These are phyloP conservation scores for Jamesozyma rosinii DNA, from an alignment of 805 yeast genomes.

Conservation along the genomic window DNA sequence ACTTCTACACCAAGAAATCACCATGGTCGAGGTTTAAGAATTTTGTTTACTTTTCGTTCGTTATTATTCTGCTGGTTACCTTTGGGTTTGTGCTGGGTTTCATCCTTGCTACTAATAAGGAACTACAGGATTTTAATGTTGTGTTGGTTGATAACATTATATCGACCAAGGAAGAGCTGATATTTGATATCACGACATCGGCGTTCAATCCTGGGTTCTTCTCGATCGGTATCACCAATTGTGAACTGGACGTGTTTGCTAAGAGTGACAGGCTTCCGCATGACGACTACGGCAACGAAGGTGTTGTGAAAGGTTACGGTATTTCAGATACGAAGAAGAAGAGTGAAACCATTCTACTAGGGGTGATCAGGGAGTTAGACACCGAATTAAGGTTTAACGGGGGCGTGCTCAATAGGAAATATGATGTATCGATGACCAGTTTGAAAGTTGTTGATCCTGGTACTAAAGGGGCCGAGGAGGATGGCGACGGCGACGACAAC, in stretches of 20 bases:
- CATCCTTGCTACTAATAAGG: slow-evolving; percentile 76
- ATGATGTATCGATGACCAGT: slow-evolving; percentile 53
- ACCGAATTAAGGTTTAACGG: slow-evolving; percentile 69
- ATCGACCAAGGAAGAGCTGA: slow-evolving; percentile 74
- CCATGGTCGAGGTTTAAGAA: slow-evolving; percentile 29
- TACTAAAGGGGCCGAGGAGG: slow-evolving; percentile 18
- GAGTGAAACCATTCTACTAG: slow-evolving; percentile 62
- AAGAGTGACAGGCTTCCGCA: slow-evolving; percentile 33
- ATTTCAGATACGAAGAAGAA: background rate
- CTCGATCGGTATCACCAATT: slow-evolving; percentile 50
- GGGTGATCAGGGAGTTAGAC: slow-evolving; percentile 57
- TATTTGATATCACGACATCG: slow-evolving; percentile 66
- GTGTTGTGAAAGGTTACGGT: background rate
- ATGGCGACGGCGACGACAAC: slow-evolving; percentile 18
- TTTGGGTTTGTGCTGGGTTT: slow-evolving; percentile 79
- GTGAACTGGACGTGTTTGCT: slow-evolving; percentile 80
- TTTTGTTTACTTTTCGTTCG: slow-evolving; percentile 29
- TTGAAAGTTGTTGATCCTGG: slow-evolving; percentile 72
- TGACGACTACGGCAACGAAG: background rate
- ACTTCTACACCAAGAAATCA: slow-evolving; percentile 32
- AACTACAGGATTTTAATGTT: slow-evolving; percentile 58
- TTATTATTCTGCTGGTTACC: slow-evolving; percentile 42
- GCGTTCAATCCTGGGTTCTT: slow-evolving; percentile 86
- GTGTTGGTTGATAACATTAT: slow-evolving; percentile 57
- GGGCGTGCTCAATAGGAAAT: slow-evolving; percentile 58